These are phyloP conservation scores for Globisporangium parvum DNA, from an alignment of 352 stramenopile species.

Conservation along the genomic window DNA sequence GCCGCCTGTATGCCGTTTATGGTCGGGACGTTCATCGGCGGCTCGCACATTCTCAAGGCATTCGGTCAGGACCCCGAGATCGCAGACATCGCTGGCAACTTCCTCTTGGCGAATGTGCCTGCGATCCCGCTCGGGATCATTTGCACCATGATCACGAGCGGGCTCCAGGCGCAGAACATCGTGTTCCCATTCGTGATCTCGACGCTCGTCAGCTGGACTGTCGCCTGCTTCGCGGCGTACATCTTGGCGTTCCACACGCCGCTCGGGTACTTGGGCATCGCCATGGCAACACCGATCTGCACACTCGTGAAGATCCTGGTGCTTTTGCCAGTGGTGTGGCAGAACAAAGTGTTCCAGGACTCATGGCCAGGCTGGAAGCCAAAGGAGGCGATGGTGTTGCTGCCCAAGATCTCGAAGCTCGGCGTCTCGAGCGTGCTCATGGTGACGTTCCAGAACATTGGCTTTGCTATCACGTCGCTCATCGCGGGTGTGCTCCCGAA, in stretches of 20 bases:
- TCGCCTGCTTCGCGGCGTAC: conserved; percentile 21
- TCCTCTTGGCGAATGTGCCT: conserved; percentile 15
- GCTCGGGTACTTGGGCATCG: conserved; percentile 29
- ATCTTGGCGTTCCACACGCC: conserved; percentile 28
- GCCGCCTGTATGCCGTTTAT: conserved; percentile 13
- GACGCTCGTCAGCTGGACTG: conserved; percentile 14
- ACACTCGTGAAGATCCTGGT: conserved; percentile 21
- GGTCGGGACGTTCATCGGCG: conserved; percentile 15
- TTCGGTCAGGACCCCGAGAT: conserved; percentile 32
- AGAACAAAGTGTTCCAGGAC: conserved; percentile 16
- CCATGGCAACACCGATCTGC: conserved; percentile 20
- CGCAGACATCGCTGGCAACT: conserved; percentile 12
- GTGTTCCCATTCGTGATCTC: conserved; percentile 24
- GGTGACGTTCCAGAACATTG: conserved; percentile 17
- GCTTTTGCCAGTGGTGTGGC: conserved; percentile 16
- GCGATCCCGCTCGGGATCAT: conserved; percentile 22
- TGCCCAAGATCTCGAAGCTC: conserved; percentile 13
- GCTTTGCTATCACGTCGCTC: conserved; percentile 13
- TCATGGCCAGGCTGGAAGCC: conserved; percentile 19
- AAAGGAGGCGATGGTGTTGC: conserved; percentile 8
- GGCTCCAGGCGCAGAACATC: conserved; percentile 34
- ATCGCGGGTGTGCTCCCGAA: conserved; percentile 27
- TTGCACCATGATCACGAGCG: conserved; percentile 17
- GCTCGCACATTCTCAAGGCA: conserved; percentile 14
- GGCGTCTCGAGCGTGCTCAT: conserved; percentile 13